Base-by-base conservation (phyloP, 257 asterid genomes). In the Forsythia suspensa region DNA sequence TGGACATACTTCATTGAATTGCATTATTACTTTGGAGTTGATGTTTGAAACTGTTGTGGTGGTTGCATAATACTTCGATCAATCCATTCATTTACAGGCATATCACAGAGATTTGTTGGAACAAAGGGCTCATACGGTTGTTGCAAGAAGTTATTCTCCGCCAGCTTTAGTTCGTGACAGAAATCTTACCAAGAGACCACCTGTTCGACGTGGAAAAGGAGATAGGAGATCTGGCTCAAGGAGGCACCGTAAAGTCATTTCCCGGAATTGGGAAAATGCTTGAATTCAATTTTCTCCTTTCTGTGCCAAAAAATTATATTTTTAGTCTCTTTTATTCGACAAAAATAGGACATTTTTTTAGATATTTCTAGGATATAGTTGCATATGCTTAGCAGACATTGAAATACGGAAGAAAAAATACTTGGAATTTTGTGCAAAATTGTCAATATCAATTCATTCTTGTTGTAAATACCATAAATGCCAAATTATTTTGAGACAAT, bases 51-150 rank as follows among this genome's bases (percentile, higher is more conserved):
- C 42, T 68, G 6, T 52, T 7, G 8, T 29, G 40, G 6, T 10
- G 8, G 40, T 46, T 48, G 44, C 42, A 59, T 16, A 7, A 13
- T 48, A 48, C 6, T 18, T 69, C 39, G 34, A 20, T 9, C 67
- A 61, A 78, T 68, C 66, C 48, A 71, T 75, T 44, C 61, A 69
- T 76, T 76, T 82, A 57, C 94, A 94, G 99, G 91, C 89, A 71
- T 95, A 94, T 87, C 99, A 95, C 86, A 87, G 96, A 84, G 97
- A 95, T 73, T 66, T 96, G 79, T 75, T 96, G 89, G 94, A 88
- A 80, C 92, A 87, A 86, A 91, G 88, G 88, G 95, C 95, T 74
- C 96, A 76, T 65, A 8, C 82, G 86, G 85, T 89, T 70, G 76
- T 42, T 67, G 69, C 82, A 13, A 82, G 85, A 84, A 79, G 44